Evolutionary conservation across 176 grass and related monocot species (phyloP).

Genomic region (Elaeis guineensis): DNA sequence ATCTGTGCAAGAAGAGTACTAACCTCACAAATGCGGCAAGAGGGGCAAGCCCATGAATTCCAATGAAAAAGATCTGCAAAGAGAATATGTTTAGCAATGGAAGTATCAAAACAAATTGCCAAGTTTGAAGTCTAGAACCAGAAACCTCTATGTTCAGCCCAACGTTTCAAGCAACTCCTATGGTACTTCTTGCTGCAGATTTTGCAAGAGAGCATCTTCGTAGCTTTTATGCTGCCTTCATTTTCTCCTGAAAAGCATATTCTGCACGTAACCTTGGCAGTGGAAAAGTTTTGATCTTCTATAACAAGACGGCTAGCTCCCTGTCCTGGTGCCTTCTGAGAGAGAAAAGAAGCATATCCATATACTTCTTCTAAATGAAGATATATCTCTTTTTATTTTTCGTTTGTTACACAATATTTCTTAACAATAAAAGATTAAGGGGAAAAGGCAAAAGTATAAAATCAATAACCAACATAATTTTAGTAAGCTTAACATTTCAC

Average conservation of each 20-base stretch:
- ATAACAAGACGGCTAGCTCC: conserved; percentile 22
- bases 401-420: too few species aligned
- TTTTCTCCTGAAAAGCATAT: conserved; percentile 86
- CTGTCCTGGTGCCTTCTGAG: conserved; percentile 42
- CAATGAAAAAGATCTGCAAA: conserved; percentile 90
- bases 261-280: conserved; percentile 83
- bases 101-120: not conserved
- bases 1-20: conserved; percentile 6
- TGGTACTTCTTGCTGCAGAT: conserved; percentile 92
- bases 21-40: conserved; percentile 89
- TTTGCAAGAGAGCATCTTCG: conserved; percentile 96
- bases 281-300: conserved; percentile 51
- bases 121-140: not conserved
- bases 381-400: too few species aligned
- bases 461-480: too few species aligned
- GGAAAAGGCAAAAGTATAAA: too few species aligned
- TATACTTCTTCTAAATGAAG: not conserved
- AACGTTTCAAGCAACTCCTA: conserved; percentile 78
- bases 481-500: too few species aligned
- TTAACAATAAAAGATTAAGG: too few species aligned
- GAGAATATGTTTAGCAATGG: conserved; percentile 14
- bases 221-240: conserved; percentile 73
- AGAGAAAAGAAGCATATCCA: not conserved
- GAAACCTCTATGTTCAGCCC: conserved; percentile 84
- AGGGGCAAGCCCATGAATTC: conserved; percentile 76